Percentiles rank a stretch among this genome's conserved stretches.
Evolutionary conservation across 495 filamentous ascomycete genomes (phyloP).

Genomic region (Thermothielavioides terrestris): DNA sequence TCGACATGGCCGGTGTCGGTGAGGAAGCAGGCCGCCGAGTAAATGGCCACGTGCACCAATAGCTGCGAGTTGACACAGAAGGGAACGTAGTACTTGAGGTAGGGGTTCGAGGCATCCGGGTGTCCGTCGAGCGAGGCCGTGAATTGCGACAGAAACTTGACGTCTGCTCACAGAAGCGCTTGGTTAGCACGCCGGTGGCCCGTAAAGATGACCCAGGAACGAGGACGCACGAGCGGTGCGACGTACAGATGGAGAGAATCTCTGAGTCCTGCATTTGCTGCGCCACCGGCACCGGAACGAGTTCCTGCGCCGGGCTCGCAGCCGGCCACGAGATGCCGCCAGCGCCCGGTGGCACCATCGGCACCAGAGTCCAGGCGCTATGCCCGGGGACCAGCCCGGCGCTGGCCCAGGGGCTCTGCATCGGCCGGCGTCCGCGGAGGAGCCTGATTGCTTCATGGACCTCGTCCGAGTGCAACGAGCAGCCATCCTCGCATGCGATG

Average conservation of each 20-base stretch:
- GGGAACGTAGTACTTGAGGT: slow-evolving; percentile 30
- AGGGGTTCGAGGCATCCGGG: slow-evolving; percentile 28
- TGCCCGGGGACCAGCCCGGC: neutral
- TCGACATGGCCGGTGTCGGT: slow-evolving; percentile 31
- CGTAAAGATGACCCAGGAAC: no score
- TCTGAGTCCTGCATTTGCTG: slow-evolving; percentile 20
- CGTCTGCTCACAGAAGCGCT: slow-evolving; percentile 26
- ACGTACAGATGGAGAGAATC: slow-evolving; percentile 29
- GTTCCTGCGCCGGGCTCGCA: slow-evolving; percentile 2
- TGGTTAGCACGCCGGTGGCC: no score
- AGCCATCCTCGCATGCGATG: slow-evolving; percentile 19
- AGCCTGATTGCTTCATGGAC: slow-evolving; percentile 24
- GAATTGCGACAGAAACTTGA: slow-evolving; percentile 51
- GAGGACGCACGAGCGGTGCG: neutral
- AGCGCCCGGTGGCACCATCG: neutral
- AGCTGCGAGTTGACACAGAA: slow-evolving; percentile 28
- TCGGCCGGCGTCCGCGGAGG: slow-evolving; percentile 16
- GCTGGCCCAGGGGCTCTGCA: slow-evolving; percentile 1
- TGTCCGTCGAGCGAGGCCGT: slow-evolving; percentile 32
- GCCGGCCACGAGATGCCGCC: slow-evolving; percentile 9
- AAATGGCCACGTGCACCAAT: slow-evolving; percentile 27
- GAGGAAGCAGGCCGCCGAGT: slow-evolving; percentile 33
- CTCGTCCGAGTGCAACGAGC: slow-evolving; percentile 21
- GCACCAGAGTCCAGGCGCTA: slow-evolving; percentile 7
- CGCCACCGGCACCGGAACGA: slow-evolving; percentile 11